phyloP scores from a whole-genome alignment of 805 yeast genomes.

The Metschnikowia amazonensis region DNA sequence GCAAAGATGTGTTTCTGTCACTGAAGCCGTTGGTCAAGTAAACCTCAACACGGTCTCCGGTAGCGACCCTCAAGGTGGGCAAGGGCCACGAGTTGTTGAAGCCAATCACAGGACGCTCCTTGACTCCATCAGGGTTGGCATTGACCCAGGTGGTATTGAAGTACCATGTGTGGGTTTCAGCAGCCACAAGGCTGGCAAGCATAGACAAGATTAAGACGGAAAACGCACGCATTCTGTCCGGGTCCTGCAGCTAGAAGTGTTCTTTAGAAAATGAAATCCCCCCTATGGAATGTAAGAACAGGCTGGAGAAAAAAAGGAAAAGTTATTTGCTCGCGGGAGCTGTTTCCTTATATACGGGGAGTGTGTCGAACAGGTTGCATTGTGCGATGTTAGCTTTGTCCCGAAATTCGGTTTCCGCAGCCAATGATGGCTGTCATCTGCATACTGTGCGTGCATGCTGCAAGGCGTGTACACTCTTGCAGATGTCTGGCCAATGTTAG shows the following conservation, averaged over 20 bases:
- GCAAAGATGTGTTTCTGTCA: constrained; percentile 67
- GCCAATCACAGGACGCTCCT: constrained; percentile 56
- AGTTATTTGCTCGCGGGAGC: constrained; percentile 12
- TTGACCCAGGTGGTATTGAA: constrained; percentile 64
- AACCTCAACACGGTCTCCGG: constrained; percentile 74
- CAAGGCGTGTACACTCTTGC: not conserved
- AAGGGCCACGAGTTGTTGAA: constrained; percentile 78
- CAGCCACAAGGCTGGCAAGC: constrained; percentile 23
- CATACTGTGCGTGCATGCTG: not conserved
- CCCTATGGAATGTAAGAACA: constrained; percentile 21
- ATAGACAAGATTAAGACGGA: constrained; percentile 18
- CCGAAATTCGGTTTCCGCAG: constrained; percentile 15
- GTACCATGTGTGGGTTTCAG: constrained; percentile 57
- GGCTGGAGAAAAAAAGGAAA: constrained; percentile 19
- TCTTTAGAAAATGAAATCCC: constrained; percentile 9
- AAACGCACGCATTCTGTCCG: constrained; percentile 15
- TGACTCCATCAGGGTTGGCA: constrained; percentile 67
- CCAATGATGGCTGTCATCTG: constrained; percentile 14
- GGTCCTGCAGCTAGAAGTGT: constrained; percentile 13
- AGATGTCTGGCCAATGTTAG: constrained; percentile 1
- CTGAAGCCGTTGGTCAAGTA: constrained; percentile 72
- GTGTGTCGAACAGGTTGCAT: not conserved
- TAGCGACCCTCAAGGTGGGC: constrained; percentile 74
- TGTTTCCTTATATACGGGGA: constrained; percentile 8
- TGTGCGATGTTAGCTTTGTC: not conserved